A percentile compares a stretch with the other conserved stretches of the same genome.
These are phyloP conservation scores for Phytophthora citricola DNA, from an alignment of 352 stramenopile genomes.

Conservation along the genomic window DNA sequence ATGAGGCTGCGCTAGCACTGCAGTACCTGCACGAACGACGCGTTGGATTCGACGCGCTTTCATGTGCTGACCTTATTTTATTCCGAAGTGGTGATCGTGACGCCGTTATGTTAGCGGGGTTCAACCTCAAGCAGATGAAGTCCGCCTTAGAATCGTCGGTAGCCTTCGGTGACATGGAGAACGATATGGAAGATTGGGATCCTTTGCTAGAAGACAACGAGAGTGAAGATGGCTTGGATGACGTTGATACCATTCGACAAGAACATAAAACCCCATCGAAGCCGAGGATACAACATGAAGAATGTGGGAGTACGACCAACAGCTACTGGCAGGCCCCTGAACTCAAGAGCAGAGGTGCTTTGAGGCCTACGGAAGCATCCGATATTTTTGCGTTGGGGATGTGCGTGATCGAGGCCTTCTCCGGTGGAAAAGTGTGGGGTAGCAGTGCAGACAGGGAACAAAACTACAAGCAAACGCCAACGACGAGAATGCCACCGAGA, in stretches of 20 bases:
- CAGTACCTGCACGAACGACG: constrained; percentile 35
- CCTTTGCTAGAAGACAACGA: constrained; percentile 30
- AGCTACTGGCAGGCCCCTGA: constrained; percentile 36
- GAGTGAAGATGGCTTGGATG: constrained; percentile 21
- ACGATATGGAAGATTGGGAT: constrained; percentile 13
- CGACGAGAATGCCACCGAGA: constrained; percentile 11
- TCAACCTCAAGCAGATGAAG: constrained; percentile 35
- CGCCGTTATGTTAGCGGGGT: constrained; percentile 29
- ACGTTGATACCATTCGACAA: constrained; percentile 30
- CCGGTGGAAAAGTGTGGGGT: constrained; percentile 23
- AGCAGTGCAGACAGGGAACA: neutral
- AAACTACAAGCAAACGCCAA: neutral
- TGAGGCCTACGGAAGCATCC: constrained; percentile 31
- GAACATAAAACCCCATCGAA: constrained; percentile 2
- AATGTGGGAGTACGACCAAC: constrained; percentile 1
- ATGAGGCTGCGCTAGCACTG: constrained; percentile 37
- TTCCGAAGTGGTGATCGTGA: constrained; percentile 29
- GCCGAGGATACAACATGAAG: neutral
- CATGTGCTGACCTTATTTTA: constrained; percentile 39
- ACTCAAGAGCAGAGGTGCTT: neutral
- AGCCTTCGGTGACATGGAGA: constrained; percentile 8
- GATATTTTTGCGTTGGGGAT: constrained; percentile 40
- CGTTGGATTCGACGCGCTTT: constrained; percentile 30
- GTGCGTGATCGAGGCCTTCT: constrained; percentile 45
- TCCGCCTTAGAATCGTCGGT: constrained; percentile 9